Evolutionary conservation across 305 asterid species (phyloP), one percentile per base, ranked within the genome.

Genomic region (Fraxinus ornus): DNA sequence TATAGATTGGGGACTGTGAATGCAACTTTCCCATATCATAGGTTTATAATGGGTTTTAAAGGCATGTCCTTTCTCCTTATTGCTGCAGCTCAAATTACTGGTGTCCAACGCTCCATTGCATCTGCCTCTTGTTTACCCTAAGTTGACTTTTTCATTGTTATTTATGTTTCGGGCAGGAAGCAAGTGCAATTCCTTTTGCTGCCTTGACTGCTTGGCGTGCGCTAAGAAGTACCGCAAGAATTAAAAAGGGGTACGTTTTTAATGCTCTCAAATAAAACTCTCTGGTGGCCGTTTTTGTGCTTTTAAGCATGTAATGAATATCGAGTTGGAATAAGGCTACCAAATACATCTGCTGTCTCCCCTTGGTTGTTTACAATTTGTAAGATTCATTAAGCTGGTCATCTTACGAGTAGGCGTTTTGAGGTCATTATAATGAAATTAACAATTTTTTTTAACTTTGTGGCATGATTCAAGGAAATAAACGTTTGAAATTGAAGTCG

Each of bases 181-280:
- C 99, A 35, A 96, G 99, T 84, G 98, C 95, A 71, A 91, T 96
- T 80, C 99, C 98, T 68, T 96, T 96, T 87, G 97, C 98, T 89
- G 93, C 99, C 73, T 84, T 96, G 90, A 96, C 99, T 86, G 99
- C 99, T 84, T 96, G 99, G 99, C 97, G 99, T 79, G 98, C 99
- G 15, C 84, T 96, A 77, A 89, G 88, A 88, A 84, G 94, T 88
- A 96, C 94, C 74, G 99, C 98, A 78, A 88, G 92, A 82, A 92
- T 93, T 79, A 87, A 86, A 73, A 79, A 82, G 79, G 97, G 98
- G 99, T 96, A 96, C 24, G 90, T 78, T 64, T 71, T 79, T 21
- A 37, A 74, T 55, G 7, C 74, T 76, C 47, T 62, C 57, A 26
- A 30, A 78, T 44, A 72, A 68, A 60, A 71, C 26, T 70, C 84